Percentiles rank a stretch among this genome's conserved stretches.
Conservation (phyloP, 192 early-diverging fungal species). For the Lobosporangium transversale region DNA sequence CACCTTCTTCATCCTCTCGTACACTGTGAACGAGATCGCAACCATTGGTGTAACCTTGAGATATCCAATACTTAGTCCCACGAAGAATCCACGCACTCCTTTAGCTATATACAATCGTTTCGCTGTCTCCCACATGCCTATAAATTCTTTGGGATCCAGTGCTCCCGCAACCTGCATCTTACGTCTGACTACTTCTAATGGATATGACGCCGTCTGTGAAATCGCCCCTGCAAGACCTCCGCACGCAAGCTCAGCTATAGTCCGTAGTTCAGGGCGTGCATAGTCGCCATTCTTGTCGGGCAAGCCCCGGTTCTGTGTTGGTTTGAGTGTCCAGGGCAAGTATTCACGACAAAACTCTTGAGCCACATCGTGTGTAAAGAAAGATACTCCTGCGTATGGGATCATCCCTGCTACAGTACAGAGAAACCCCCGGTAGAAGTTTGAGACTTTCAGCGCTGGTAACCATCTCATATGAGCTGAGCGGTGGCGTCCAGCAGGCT, state of each 20-base stretch:
- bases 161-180: slow-evolving; percentile 85
- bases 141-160: slow-evolving; percentile 61
- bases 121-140: slow-evolving; percentile 68
- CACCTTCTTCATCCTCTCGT: slow-evolving; percentile 79
- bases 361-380: slow-evolving; percentile 86
- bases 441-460: slow-evolving; percentile 56
- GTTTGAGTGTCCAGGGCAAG: slow-evolving; percentile 37
- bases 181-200: slow-evolving; percentile 90
- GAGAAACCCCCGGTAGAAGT: slow-evolving; percentile 96
- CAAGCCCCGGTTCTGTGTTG: slow-evolving; percentile 17
- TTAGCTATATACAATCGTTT: slow-evolving; percentile 69
- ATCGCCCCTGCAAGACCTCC: slow-evolving; percentile 88
- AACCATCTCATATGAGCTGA: slow-evolving; percentile 24
- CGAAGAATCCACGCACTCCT: slow-evolving; percentile 90
- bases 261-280: slow-evolving; percentile 59
- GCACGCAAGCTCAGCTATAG: slow-evolving; percentile 79
- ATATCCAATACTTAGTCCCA: slow-evolving; percentile 96
- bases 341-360: slow-evolving; percentile 67
- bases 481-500: slow-evolving; percentile 67
- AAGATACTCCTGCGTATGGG: slow-evolving; percentile 96
- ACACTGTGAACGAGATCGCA: slow-evolving; percentile 87
- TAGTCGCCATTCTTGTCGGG: slow-evolving; percentile 39
- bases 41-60: slow-evolving; percentile 96
- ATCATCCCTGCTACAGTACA: slow-evolving; percentile 92
- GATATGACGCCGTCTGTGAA: slow-evolving; percentile 90